phyloP scores from a whole-genome alignment of 148 eudicot species.

The Arctostaphylos glauca region DNA sequence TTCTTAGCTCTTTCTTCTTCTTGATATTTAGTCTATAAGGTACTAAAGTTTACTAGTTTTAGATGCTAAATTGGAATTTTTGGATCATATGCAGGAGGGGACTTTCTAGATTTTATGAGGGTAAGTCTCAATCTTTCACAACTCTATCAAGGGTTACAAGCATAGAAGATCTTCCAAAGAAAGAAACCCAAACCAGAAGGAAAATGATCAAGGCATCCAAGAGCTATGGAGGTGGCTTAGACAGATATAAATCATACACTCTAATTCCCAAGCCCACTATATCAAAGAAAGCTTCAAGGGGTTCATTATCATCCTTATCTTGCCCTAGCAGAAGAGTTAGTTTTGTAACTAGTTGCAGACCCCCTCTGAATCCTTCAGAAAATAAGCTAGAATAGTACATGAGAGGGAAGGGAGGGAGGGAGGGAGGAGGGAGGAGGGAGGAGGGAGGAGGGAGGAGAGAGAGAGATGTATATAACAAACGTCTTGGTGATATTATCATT shows the following conservation, averaged over 20 bases:
- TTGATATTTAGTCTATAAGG: too few species aligned
- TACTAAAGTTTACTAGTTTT: background rate
- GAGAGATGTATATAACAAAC: background rate
- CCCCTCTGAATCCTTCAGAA: conserved; percentile 36
- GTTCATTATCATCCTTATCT: conserved; percentile 32
- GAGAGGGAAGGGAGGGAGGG: background rate
- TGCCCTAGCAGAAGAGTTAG: conserved; percentile 40
- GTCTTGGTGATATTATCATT: background rate
- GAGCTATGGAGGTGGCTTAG: conserved; percentile 61
- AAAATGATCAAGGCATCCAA: conserved; percentile 54
- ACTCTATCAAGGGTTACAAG: conserved; percentile 66
- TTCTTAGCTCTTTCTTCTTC: too few species aligned
- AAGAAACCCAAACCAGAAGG: conserved; percentile 41
- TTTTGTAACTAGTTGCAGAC: conserved; percentile 34
- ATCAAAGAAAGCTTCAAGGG: conserved; percentile 51
- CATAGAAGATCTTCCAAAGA: conserved; percentile 76
- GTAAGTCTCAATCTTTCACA: conserved; percentile 82
- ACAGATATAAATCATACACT: conserved; percentile 39
- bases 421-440: too few species aligned
- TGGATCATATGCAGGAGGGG: conserved; percentile 57
- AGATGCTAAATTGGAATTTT: background rate
- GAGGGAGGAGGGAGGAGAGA: too few species aligned
- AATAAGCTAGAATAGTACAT: background rate
- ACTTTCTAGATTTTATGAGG: conserved; percentile 71
- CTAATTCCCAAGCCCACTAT: conserved; percentile 57